Evolutionary conservation across 257 asterid genomes (phyloP).

Genomic region (Solanum medicagineum): DNA sequence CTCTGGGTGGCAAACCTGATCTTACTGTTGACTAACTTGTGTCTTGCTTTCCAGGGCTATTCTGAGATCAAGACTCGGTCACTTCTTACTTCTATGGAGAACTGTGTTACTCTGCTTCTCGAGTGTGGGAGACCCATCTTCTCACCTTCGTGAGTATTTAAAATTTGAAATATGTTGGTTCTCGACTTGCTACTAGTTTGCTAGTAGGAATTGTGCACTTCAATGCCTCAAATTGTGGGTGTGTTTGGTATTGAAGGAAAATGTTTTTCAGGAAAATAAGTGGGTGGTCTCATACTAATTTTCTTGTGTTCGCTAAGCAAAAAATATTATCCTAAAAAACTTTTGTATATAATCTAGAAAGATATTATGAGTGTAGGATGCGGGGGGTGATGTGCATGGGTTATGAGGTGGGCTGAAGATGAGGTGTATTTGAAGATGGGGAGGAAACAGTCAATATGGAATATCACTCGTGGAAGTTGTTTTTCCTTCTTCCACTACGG

Average conservation of each 20-base stretch:
- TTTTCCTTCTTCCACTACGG: background rate
- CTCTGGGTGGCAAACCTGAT: background rate
- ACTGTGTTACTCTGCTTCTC: constrained; percentile 65
- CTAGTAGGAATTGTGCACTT: background rate
- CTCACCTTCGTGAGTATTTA: constrained; percentile 61
- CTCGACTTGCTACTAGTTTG: background rate
- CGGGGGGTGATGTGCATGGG: background rate
- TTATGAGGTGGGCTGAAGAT: background rate
- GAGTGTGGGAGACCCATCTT: constrained; percentile 65
- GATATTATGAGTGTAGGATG: background rate
- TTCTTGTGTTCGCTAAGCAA: background rate
- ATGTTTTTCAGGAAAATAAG: background rate
- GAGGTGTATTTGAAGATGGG: background rate
- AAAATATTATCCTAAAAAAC: background rate
- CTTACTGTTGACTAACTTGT: constrained; percentile 1
- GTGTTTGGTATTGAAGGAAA: background rate
- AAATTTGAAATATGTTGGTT: background rate
- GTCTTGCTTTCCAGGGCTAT: constrained; percentile 50
- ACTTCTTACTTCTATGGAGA: constrained; percentile 78
- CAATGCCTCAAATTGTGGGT: background rate
- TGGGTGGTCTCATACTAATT: background rate
- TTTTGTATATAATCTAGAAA: background rate
- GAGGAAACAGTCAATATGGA: background rate
- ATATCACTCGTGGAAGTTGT: background rate
- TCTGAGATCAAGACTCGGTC: constrained; percentile 85